Base-by-base conservation (phyloP, 1,139 yeast species). In the Zygoascus sp. region DNA sequence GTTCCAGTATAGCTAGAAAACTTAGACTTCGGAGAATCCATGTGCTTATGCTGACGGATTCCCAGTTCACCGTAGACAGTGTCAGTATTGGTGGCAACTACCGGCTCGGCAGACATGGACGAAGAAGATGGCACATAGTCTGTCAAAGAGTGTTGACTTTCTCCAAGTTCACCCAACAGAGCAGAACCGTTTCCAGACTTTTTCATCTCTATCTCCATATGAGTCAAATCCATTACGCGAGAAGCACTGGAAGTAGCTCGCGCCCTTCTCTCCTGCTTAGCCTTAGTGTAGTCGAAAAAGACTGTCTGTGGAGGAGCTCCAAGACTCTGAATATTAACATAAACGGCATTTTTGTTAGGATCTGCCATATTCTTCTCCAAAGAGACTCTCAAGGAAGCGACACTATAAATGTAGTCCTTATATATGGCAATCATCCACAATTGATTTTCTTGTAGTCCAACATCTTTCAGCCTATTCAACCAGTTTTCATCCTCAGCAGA, bases 361-460 rank as follows among this genome's bases (percentile, higher is more conserved):
- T 41, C 32, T n/a, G 27, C 10, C 8, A 16, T n/a, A 27, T 32
- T 40, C 13, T 23, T 17, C 6, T 32, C 38, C 15, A 32, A 8
- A 5, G 36, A 23, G 45, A 48, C 43, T 48, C 53, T 50, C 49
- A 58, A 54, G 47, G 71, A 68, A 3, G 85, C 79, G 2, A 83
- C 79, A 50, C 81, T 77, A 55, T 69, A 74, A 6, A 89, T 75
- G 57, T 88, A 86, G 39, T 81, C 82, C 49, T 90, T 72, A 45
- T 88, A 60, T 3, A 50, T 55, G 3, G 54, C 48, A 5, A 92
- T 68, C 64, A 90, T 92, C 97, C 97, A 90, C 19, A 87, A 60
- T 45, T 89, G 95, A 11, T 72, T 74, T 15, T 80, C 85, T 16
- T 73, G 75, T 42, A 90, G 68, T 0, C 97, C 97, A 15, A 85